Evolutionary conservation across 495 filamentous ascomycete genomes (phyloP).

Genomic region (Penicillium diatomitis): DNA sequence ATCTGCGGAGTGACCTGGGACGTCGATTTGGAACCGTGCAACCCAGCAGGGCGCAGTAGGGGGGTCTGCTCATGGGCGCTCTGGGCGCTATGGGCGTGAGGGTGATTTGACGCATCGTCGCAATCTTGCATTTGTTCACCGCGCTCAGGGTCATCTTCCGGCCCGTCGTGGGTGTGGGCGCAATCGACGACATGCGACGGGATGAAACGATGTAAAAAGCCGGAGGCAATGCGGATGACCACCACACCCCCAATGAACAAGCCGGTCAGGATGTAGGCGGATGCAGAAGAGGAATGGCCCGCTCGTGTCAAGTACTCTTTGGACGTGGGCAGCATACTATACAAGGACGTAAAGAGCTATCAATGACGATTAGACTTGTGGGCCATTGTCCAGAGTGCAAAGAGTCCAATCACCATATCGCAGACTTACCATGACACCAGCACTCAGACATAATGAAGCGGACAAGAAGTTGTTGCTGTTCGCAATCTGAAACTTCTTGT

Average conservation of each 20-base stretch:
- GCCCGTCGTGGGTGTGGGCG: constrained; percentile 60
- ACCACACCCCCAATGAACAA: constrained; percentile 77
- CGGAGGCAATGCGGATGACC: constrained; percentile 73
- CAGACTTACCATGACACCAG: constrained; percentile 84
- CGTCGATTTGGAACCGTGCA: constrained; percentile 16
- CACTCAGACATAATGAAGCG: constrained; percentile 81
- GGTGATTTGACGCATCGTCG: constrained; percentile 10
- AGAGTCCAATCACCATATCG: background rate
- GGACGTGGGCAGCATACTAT: constrained; percentile 86
- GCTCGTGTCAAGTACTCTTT: constrained; percentile 63
- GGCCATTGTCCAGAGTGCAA: background rate
- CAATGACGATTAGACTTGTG: constrained; percentile 1
- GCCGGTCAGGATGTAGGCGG: constrained; percentile 63
- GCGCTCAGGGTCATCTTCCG: constrained; percentile 26
- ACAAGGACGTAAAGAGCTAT: constrained; percentile 87
- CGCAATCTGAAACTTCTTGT: constrained; percentile 74
- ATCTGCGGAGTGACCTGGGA: constrained; percentile 15
- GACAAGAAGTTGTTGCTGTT: constrained; percentile 84
- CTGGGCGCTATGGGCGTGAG: constrained; percentile 19
- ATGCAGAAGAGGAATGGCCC: constrained; percentile 52
- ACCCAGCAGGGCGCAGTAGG: constrained; percentile 17
- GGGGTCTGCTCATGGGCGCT: constrained; percentile 30
- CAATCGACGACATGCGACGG: constrained; percentile 94
- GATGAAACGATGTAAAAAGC: constrained; percentile 69
- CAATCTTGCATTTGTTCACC: constrained; percentile 13